Conservation (phyloP, 2,329 filamentous ascomycete species). For the Bretziella fagacearum region DNA sequence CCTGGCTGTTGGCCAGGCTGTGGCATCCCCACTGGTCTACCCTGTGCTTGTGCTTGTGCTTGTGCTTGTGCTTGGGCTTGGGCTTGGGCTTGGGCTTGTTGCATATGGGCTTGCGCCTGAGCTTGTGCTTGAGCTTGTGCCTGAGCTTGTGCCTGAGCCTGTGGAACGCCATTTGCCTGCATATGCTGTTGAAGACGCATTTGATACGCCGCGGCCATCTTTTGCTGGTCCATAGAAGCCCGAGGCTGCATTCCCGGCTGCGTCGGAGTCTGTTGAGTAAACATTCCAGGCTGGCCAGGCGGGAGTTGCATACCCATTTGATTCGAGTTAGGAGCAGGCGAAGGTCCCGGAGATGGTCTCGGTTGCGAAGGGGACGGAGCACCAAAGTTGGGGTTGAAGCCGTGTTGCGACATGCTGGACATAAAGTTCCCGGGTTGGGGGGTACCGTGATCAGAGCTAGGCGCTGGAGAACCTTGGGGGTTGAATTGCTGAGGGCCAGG, state of each 20-base stretch:
- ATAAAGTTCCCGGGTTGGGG: constrained; percentile 58
- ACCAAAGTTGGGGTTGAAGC: constrained; percentile 41
- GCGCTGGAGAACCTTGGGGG: constrained; percentile 56
- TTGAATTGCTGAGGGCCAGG: constrained; percentile 57
- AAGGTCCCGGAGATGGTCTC: constrained; percentile 37
- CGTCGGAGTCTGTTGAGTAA: constrained; percentile 18
- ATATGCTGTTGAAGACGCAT: constrained; percentile 64
- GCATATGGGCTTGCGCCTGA: constrained; percentile 8
- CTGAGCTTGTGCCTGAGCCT: constrained; percentile 7
- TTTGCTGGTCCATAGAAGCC: constrained; percentile 45
- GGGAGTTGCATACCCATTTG: constrained; percentile 25
- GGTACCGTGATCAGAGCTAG: constrained; percentile 54
- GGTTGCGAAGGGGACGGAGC: constrained; percentile 36
- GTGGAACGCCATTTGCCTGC: constrained; percentile 26
- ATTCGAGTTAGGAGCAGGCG: constrained; percentile 30
- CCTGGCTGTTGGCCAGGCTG: constrained; percentile 3
- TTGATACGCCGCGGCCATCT: constrained; percentile 54
- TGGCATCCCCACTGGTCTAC: constrained; percentile 15
- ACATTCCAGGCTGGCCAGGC: constrained; percentile 30
- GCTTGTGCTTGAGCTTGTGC: constrained; percentile 10
- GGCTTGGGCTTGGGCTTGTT: constrained; percentile 6
- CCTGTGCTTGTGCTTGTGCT: constrained; percentile 16
- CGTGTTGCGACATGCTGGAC: constrained; percentile 36
- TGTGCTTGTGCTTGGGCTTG: constrained; percentile 11
- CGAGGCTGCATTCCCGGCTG: constrained; percentile 5